Conservation (phyloP, 805 yeast genomes). For the Hanseniaspora guilliermondii region DNA sequence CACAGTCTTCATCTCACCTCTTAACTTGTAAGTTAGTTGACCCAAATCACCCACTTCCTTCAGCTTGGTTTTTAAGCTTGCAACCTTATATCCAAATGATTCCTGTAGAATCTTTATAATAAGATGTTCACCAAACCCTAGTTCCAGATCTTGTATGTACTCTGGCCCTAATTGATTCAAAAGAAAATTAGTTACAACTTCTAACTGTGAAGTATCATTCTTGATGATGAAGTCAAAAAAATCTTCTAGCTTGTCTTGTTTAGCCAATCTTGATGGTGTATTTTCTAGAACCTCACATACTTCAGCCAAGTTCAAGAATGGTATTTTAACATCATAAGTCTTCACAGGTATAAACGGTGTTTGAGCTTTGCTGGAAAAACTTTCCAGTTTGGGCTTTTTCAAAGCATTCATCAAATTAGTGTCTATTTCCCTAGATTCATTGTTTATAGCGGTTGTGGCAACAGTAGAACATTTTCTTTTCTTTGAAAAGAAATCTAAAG, state of each 20-base stretch:
- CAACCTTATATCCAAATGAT: conserved; percentile 68
- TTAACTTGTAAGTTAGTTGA: conserved; percentile 67
- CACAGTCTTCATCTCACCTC: conserved; percentile 83
- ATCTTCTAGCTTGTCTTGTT: conserved; percentile 59
- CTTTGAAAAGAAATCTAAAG: conserved; percentile 5
- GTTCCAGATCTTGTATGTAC: conserved; percentile 74
- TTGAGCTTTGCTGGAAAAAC: background rate
- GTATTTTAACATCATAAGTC: conserved; percentile 16
- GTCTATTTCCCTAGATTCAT: background rate
- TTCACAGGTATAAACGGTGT: background rate
- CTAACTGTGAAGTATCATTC: conserved; percentile 41
- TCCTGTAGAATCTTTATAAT: conserved; percentile 80
- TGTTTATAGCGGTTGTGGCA: background rate
- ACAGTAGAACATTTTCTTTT: background rate
- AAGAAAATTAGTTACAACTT: conserved; percentile 67
- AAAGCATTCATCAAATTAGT: background rate
- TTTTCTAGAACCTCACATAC: conserved; percentile 68
- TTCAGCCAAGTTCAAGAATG: conserved; percentile 35
- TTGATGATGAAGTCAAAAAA: conserved; percentile 55
- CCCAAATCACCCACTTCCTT: conserved; percentile 84
- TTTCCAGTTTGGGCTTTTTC: background rate
- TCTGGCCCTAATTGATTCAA: conserved; percentile 91
- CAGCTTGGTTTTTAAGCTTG: conserved; percentile 62
- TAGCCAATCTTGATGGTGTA: conserved; percentile 73
- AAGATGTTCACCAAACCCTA: conserved; percentile 86